Evolutionary conservation across 371 early-diverging fungal species (phyloP), one percentile per base, ranked within the genome.

Genomic region (Batrachochytrium dendrobatidis): DNA sequence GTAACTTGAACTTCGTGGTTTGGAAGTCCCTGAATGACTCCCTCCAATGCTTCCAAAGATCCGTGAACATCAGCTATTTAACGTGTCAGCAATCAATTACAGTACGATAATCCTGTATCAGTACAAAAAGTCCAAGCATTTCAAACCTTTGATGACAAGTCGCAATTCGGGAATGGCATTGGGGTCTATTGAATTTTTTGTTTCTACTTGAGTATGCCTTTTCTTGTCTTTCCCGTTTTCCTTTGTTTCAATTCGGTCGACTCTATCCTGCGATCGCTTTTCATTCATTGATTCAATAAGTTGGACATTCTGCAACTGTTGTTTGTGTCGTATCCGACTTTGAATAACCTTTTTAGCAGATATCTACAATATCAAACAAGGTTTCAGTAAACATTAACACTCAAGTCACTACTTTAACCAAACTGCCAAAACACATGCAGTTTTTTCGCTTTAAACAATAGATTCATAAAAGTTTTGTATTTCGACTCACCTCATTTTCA

Each of bases 1-100:
- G 83, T 81, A 52, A 85, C 77, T 8, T 76, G 66, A 60, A 91
- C 86, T 61, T 92, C 86, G 63, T 88, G 83, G 30, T 76, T 81
- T 1, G 92, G 90, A 22, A 97, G 66, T 3, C 83, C 83, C 45
- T 75, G 62, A 17, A 97, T 68, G n/a, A 86, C 83, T 53, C 86
- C 86, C 1, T 81, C 77, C 4, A 97, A 80, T 0, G 98, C 95
- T 67, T 96, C 98, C 8, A 91, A 81, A 2, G 96, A 91, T 25
- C 98, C 98, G 53, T 88, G 87, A 3, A 97, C 97, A 70, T 97
- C 98, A 53, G 88, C 91, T 83, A 51, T n/a, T n/a, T n/a, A 28
- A 24, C 52, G 32, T 46, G 5, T 28, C 48, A 46, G 5, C 8
- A 46, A 29, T 44, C 10, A 6, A 60, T 46, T 50, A 24, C 56